These are phyloP conservation scores for Lactarius indigo DNA, from an alignment of 768 basidiomycete genomes.

Conservation along the genomic window DNA sequence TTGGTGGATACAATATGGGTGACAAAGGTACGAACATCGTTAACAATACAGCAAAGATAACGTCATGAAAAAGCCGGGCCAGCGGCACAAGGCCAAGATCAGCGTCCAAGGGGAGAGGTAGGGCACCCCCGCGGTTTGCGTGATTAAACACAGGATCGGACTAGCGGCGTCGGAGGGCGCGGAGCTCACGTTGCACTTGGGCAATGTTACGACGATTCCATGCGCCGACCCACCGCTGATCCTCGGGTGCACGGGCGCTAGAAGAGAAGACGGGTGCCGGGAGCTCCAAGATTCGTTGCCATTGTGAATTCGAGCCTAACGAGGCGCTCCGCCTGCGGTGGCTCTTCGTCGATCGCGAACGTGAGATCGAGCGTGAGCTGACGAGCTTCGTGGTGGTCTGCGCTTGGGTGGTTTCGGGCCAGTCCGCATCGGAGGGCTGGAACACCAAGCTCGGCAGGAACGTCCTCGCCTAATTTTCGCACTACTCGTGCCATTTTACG, in stretches of 20 bases:
- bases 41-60: neutral
- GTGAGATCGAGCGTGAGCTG: neutral
- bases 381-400: neutral
- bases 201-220: conserved; percentile 26
- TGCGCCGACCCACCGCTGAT: conserved; percentile 23
- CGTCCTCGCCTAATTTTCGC: conserved; percentile 32
- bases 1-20: neutral
- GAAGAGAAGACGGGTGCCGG: conserved; percentile 19
- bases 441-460: conserved; percentile 33
- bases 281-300: conserved; percentile 2
- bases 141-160: neutral
- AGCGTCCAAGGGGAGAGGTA: neutral
- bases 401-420: neutral
- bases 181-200: conserved; percentile 27
- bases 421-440: neutral
- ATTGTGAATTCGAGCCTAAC: neutral
- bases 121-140: neutral
- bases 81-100: neutral
- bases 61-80: neutral
- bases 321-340: conserved; percentile 20
- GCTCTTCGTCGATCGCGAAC: neutral
- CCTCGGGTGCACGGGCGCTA: conserved; percentile 17
- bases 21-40: neutral
- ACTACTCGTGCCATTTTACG: conserved; percentile 27
- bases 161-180: conserved; percentile 36